Evolutionary conservation across 345 rosid genomes (phyloP).

Genomic region (Aurinia saxatilis): DNA sequence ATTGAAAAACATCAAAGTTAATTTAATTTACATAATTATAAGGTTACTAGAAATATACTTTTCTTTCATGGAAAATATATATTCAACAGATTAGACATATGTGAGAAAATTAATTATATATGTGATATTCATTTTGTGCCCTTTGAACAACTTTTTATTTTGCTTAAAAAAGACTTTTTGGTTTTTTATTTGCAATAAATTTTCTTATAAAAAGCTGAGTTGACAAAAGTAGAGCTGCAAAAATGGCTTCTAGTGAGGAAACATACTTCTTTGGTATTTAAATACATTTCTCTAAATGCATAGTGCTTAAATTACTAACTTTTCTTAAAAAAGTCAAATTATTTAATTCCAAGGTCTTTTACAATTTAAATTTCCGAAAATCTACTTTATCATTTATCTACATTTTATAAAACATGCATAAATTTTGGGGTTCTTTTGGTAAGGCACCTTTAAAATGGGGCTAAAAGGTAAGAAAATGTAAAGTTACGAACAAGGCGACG

Average conservation of each 20-base stretch:
- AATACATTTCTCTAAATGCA: neutral
- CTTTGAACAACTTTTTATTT: slow-evolving; percentile 30
- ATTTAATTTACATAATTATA: no score
- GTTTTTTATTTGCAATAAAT: neutral
- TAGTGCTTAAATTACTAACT: neutral
- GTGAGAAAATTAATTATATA: neutral
- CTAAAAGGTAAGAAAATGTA: slow-evolving; percentile 6
- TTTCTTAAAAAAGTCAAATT: no score
- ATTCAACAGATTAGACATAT: neutral
- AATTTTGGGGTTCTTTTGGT: slow-evolving; percentile 6
- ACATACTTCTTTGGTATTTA: slow-evolving; percentile 8
- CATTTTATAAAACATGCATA: slow-evolving; percentile 10
- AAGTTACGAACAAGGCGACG: slow-evolving; percentile 16
- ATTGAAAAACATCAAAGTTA: no score
- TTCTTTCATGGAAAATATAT: neutral
- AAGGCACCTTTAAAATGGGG: slow-evolving; percentile 12
- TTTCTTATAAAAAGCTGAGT: slow-evolving; percentile 33
- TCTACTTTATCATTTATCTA: neutral
- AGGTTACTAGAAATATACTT: no score
- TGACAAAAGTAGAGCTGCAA: slow-evolving; percentile 37
- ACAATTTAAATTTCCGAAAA: neutral
- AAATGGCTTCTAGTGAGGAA: slow-evolving; percentile 30
- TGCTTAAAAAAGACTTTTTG: slow-evolving; percentile 1
- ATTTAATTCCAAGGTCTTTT: neutral
- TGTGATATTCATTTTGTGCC: slow-evolving; percentile 1